Evolutionary conservation across 768 basidiomycete species (phyloP).

Genomic region (Suillus placidus): DNA sequence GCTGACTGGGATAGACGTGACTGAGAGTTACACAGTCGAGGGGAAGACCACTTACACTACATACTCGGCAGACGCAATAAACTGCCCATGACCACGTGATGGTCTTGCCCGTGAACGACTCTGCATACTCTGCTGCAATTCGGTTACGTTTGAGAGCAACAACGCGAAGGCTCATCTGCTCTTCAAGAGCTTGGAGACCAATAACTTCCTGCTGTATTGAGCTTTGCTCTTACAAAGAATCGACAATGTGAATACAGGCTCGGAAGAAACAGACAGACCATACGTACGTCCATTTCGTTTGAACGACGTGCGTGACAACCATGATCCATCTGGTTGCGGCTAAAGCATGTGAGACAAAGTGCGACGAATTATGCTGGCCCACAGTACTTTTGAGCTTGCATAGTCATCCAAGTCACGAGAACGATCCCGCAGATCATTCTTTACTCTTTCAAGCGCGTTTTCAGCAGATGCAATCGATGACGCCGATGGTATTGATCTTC

Average conservation of each 20-base stretch:
- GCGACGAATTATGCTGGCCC: slow-evolving; percentile 4
- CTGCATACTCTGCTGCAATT: slow-evolving; percentile 49
- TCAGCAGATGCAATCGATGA: slow-evolving; percentile 52
- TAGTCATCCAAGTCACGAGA: slow-evolving; percentile 29
- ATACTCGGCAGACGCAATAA: slow-evolving; percentile 66
- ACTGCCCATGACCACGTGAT: slow-evolving; percentile 59
- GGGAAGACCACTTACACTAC: slow-evolving; percentile 50
- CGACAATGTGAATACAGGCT: slow-evolving; percentile 1
- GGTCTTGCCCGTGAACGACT: slow-evolving; percentile 57
- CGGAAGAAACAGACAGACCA: slow-evolving; percentile 16
- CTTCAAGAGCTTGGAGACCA: slow-evolving; percentile 68
- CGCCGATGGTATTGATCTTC: slow-evolving; percentile 26
- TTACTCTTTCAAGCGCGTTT: slow-evolving; percentile 59
- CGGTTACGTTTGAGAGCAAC: slow-evolving; percentile 51
- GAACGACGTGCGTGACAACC: slow-evolving; percentile 33
- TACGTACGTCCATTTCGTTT: slow-evolving; percentile 36
- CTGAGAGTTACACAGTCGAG: neutral
- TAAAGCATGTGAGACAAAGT: slow-evolving; percentile 19
- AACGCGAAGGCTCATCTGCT: slow-evolving; percentile 64
- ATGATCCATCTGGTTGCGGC: slow-evolving; percentile 29
- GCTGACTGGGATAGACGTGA: slow-evolving; percentile 32
- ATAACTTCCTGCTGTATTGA: slow-evolving; percentile 55
- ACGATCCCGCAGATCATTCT: slow-evolving; percentile 54
- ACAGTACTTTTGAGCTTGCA: slow-evolving; percentile 27
- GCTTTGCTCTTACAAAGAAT: slow-evolving; percentile 35